These are phyloP conservation scores for Fraxinus quadrangulata DNA, from an alignment of 257 asterid species.

Conservation along the genomic window DNA sequence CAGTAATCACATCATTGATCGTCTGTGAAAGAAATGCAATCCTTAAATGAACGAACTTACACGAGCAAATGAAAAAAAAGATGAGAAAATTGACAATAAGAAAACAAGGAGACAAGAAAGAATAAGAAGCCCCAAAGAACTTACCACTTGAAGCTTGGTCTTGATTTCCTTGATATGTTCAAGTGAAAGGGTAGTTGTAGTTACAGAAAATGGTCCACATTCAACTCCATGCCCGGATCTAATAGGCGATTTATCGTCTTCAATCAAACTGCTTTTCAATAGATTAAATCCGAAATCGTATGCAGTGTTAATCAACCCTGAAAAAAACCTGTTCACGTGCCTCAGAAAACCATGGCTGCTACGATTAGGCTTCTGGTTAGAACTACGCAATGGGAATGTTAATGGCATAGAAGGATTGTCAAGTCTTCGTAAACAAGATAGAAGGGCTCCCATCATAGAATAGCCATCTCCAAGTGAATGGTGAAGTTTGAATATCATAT, in stretches of 20 bases:
- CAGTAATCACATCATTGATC: background rate
- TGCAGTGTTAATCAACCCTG: conserved; percentile 29
- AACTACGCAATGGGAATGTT: conserved; percentile 32
- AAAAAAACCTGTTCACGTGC: conserved; percentile 15
- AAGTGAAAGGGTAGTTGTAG: conserved; percentile 34
- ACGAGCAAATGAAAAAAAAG: background rate
- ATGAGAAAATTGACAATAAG: background rate
- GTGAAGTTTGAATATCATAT: conserved; percentile 41
- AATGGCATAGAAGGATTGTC: conserved; percentile 45
- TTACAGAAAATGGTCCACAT: conserved; percentile 35
- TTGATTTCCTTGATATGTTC: conserved; percentile 39
- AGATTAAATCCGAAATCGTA: conserved; percentile 39
- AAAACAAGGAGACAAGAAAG: background rate
- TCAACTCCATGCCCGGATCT: conserved; percentile 42
- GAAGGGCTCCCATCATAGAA: conserved; percentile 48
- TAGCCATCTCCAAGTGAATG: conserved; percentile 53
- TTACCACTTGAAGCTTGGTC: conserved; percentile 34
- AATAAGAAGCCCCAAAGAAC: background rate
- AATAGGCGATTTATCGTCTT: conserved; percentile 39
- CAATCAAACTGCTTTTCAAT: conserved; percentile 41
- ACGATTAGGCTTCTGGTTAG: background rate
- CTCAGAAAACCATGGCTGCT: background rate
- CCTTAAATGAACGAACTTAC: background rate
- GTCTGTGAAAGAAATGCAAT: background rate
- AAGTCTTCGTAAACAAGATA: conserved; percentile 43